phyloP scores from a whole-genome alignment of 1,139 yeast species.

The Saccharomycopsis phalli region DNA sequence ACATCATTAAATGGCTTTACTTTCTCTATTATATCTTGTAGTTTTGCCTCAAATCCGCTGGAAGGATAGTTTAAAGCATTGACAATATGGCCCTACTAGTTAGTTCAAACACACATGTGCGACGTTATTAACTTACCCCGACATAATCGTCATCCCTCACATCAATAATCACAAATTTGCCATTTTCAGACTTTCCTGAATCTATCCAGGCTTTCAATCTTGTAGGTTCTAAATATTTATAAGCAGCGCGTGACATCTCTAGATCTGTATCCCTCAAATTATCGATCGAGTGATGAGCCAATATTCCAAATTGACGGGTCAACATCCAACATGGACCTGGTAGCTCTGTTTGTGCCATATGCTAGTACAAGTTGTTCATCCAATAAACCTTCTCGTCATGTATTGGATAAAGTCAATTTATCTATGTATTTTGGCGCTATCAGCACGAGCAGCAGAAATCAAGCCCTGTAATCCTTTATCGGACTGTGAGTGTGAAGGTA shows the following conservation, averaged over 20 bases:
- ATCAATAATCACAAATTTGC: conserved; percentile 63
- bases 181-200: conserved; percentile 31
- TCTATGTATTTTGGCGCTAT: no score
- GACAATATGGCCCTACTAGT: conserved; percentile 52
- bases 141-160: conserved; percentile 76
- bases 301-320: no score
- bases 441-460: no score
- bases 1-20: conserved; percentile 41
- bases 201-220: conserved; percentile 40
- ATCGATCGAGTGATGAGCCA: no score
- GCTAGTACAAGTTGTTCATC: no score
- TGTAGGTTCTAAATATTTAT: conserved; percentile 38
- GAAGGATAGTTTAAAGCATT: conserved; percentile 59
- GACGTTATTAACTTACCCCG: conserved; percentile 36
- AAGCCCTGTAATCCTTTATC: conserved; percentile 19
- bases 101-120: conserved; percentile 22
- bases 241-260: no score
- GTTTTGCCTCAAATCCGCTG: conserved; percentile 33
- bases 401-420: no score
- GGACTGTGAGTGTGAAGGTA: conserved; percentile 33
- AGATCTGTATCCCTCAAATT: no score
- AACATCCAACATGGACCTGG: no score
- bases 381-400: no score
- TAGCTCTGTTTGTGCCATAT: no score
- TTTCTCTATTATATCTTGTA: conserved; percentile 36